Evolutionary conservation across 176 grass and related monocot species (phyloP), one percentile per base, ranked within the genome.

Genomic region (Chloris gayana): DNA sequence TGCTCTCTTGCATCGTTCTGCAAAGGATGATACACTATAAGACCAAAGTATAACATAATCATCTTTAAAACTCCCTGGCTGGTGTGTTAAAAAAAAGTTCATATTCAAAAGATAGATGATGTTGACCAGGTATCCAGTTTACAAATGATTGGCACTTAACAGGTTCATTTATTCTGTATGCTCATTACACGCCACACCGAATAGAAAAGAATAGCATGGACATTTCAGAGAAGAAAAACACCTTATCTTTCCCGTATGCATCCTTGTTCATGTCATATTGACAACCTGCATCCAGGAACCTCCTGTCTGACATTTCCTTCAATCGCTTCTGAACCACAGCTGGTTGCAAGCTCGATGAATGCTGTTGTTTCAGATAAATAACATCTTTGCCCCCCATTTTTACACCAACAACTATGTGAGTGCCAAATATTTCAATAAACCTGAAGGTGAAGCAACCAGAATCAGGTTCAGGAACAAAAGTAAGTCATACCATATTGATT

Each of bases 371-470:
- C 33, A 98, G 73, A 87, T 84, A 98, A 74, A 98, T 88, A 77
- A 95, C 92, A 86, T 98, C 96, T 80, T 98, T 98, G 74, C 96
- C 96, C 83, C 96, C 96, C 88, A 98, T 98, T 81, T 95, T 98
- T 33, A 98, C 78, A 84, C 96, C 96, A 82, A 89, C 73, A 63
- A 98, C 82, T 79, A 98, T 86, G 85, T 98, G 96, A 54, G 96
- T 98, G 68, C 96, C 96, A 89, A 91, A 98, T 51, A 80, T 98
- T 25, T 95, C 75, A 80, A 98, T 98, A 50, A 98, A 98, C 82
- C 92, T 95, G 84, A 39, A 93, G 31, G 60, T n/a, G 19, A 77
- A 87, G n/a, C 22, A 86, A 35, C 77, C 32, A 19, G 6, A 79
- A 45, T 79, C 27, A 71, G 8, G 21, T 67, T 53, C 7, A 79